phyloP scores from a whole-genome alignment of 495 filamentous ascomycete genomes.

The Bathelium albidoporum region DNA sequence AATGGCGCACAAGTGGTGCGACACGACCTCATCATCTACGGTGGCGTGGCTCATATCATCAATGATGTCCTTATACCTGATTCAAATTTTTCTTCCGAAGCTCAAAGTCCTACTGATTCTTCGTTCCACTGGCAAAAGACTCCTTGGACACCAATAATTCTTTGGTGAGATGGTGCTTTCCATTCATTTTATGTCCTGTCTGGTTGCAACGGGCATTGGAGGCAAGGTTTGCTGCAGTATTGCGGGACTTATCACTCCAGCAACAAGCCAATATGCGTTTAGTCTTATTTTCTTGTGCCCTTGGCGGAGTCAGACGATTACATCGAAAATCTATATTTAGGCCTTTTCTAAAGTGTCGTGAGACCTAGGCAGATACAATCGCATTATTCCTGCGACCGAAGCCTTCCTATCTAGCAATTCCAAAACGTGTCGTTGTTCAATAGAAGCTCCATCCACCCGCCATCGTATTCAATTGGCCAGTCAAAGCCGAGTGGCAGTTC shows the following conservation, averaged over 20 bases:
- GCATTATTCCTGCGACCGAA: too few relatives aligned
- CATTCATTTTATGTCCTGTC: neutral
- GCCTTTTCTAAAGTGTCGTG: too few relatives aligned
- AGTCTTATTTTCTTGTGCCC: too few relatives aligned
- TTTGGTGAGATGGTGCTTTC: neutral
- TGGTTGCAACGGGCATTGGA: neutral
- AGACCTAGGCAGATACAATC: too few relatives aligned
- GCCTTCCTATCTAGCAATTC: neutral
- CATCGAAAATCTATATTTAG: too few relatives aligned
- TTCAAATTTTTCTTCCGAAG: neutral
- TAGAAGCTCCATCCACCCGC: neutral
- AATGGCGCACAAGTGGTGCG: neutral
- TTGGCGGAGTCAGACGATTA: too few relatives aligned
- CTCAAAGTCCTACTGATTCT: neutral
- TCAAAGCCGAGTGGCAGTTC: neutral
- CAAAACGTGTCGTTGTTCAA: neutral
- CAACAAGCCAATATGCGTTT: too few relatives aligned
- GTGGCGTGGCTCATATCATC: conserved; percentile 8
- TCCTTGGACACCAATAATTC: neutral
- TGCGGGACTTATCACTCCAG: too few relatives aligned
- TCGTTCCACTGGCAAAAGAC: neutral
- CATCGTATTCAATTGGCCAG: neutral
- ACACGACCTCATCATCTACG: conserved; percentile 5
- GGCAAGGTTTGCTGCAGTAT: too few relatives aligned
- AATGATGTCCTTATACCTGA: conserved; percentile 5